These are phyloP conservation scores for Ogataea glucozyma DNA, from an alignment of 805 yeast genomes.

Conservation along the genomic window DNA sequence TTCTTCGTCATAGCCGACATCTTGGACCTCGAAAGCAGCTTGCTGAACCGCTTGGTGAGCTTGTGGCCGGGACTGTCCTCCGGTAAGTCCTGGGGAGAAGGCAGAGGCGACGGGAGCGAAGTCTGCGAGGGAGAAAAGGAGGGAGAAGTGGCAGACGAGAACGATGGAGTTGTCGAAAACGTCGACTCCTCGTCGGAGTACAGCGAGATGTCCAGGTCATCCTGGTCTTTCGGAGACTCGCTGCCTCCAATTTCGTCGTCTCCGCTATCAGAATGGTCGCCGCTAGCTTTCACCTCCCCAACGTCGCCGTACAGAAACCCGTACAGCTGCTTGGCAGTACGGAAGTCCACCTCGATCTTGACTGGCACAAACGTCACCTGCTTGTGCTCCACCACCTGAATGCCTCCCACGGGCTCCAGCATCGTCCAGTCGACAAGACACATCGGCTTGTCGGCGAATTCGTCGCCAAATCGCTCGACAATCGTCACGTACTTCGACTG, in stretches of 20 bases:
- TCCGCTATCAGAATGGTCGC: not conserved
- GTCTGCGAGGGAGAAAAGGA: not conserved
- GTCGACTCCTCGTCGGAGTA: no score
- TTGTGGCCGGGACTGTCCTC: not conserved
- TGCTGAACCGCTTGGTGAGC: conserved; percentile 13
- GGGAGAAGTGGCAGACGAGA: no score
- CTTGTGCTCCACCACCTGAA: conserved; percentile 52
- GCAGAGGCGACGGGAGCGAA: not conserved
- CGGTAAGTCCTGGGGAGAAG: not conserved
- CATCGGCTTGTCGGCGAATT: conserved; percentile 33
- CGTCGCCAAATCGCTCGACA: conserved; percentile 39
- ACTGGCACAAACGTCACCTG: conserved; percentile 53
- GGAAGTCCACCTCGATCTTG: conserved; percentile 56
- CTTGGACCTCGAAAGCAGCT: conserved; percentile 11
- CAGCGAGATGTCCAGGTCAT: no score
- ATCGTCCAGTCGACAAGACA: conserved; percentile 52
- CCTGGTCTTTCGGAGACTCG: no score
- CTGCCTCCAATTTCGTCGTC: no score
- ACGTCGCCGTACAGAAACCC: conserved; percentile 30
- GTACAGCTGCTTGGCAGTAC: conserved; percentile 50
- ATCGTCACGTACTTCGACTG: conserved; percentile 69
- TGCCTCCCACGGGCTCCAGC: conserved; percentile 66
- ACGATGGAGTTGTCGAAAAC: no score
- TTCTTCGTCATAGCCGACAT: no score
- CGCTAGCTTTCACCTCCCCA: no score